Percentiles rank a stretch among this genome's conserved stretches.
These are phyloP conservation scores for Cryptococcus neoformans DNA, from an alignment of 1,284 basidiomycete species.

Conservation along the genomic window DNA sequence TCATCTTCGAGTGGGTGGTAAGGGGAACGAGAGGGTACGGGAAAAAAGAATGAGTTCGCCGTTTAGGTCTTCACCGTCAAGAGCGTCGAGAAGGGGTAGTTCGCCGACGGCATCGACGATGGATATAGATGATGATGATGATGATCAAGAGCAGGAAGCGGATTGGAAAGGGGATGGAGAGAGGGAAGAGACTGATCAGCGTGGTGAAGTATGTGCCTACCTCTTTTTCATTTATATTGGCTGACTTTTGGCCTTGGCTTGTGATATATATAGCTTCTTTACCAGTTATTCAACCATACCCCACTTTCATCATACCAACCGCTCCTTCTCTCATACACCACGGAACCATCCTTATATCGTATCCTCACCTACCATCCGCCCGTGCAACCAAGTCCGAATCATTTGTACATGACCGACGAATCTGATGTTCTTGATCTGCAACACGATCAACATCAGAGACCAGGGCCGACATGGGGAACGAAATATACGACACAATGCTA, in stretches of 20 bases:
- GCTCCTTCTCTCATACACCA: conserved; percentile 2
- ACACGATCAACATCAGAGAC: too few species aligned
- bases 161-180: conserved; percentile 1
- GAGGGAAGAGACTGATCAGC: not conserved
- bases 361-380: conserved; percentile 24
- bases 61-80: not conserved
- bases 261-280: conserved; percentile 21
- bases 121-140: conserved; percentile 1
- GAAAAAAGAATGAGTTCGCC: conserved; percentile 4
- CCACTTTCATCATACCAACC: conserved; percentile 18
- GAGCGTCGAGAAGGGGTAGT: not conserved
- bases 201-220: not conserved
- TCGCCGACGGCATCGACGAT: not conserved
- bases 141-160: not conserved
- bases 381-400: not conserved
- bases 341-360: conserved; percentile 28
- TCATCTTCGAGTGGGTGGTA: not conserved
- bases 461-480: too few species aligned
- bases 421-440: too few species aligned
- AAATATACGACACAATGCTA: too few species aligned
- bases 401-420: too few species aligned
- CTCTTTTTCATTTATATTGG: not conserved
- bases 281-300: conserved; percentile 34
- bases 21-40: not conserved
- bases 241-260: not conserved